phyloP scores from a whole-genome alignment of 176 grass and related monocot genomes.

The Themeda triandra region DNA sequence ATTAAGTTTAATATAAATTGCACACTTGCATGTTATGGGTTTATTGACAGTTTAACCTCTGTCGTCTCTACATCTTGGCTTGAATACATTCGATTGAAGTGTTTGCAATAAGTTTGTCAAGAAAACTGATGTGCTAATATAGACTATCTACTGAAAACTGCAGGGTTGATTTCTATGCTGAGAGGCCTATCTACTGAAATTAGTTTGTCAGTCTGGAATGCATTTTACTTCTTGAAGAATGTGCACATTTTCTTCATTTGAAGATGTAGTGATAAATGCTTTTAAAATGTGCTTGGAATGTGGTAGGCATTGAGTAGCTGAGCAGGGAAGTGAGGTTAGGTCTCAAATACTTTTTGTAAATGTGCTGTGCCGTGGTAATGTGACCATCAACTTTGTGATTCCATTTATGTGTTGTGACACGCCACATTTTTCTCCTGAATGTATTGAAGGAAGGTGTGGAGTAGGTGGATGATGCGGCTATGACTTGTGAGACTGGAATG shows the following conservation, averaged over 20 bases:
- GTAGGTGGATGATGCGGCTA: not conserved
- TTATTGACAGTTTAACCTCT: not conserved
- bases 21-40: not conserved
- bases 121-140: not conserved
- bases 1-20: not conserved
- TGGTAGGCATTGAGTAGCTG: not conserved
- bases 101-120: not conserved
- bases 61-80: not conserved
- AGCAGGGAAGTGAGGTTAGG: no score
- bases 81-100: not conserved
- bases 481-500: not conserved
- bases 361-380: not conserved
- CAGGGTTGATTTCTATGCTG: not conserved
- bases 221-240: not conserved
- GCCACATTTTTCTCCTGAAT: no score
- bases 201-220: not conserved
- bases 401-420: not conserved
- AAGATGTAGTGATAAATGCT: no score
- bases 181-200: not conserved
- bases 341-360: no score
- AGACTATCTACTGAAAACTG: not conserved
- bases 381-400: not conserved
- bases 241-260: no score
- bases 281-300: not conserved
- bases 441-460: not conserved